These are phyloP conservation scores for Starmerella riodocensis DNA, from an alignment of 805 yeast genomes.

Conservation along the genomic window DNA sequence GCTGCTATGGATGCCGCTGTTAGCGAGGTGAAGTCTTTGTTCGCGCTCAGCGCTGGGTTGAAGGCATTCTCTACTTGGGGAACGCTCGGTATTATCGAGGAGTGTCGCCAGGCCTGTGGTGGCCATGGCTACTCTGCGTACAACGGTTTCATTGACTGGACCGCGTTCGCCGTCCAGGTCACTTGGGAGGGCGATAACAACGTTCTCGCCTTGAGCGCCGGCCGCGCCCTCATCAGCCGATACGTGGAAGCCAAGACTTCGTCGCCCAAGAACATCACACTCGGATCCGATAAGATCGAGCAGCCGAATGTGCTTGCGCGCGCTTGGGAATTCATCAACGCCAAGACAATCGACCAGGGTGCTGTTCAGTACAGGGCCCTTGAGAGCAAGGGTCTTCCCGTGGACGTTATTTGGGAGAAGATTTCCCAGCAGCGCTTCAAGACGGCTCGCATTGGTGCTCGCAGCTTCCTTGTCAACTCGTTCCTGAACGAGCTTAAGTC, in stretches of 20 bases:
- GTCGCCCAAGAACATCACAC: slow-evolving; percentile 7
- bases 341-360: slow-evolving; percentile 27
- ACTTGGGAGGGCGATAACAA: slow-evolving; percentile 98
- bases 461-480: slow-evolving; percentile 28
- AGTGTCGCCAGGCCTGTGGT: slow-evolving; percentile 87
- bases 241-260: slow-evolving; percentile 31
- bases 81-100: slow-evolving; percentile 66
- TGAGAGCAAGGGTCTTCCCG: slow-evolving; percentile 20
- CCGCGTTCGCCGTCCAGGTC: slow-evolving; percentile 64
- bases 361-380: slow-evolving; percentile 24
- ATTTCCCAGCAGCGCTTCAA: slow-evolving; percentile 32
- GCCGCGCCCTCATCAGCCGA: slow-evolving; percentile 54
- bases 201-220: slow-evolving; percentile 69
- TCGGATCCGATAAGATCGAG: slow-evolving; percentile 21
- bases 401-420: slow-evolving; percentile 29
- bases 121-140: slow-evolving; percentile 95
- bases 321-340: slow-evolving; percentile 30
- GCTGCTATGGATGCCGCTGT: slow-evolving; percentile 38
- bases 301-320: slow-evolving; percentile 24
- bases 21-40: slow-evolving; percentile 56
- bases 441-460: slow-evolving; percentile 31
- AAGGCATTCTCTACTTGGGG: slow-evolving; percentile 87
- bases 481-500: slow-evolving; percentile 17
- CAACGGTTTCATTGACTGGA: slow-evolving; percentile 77
- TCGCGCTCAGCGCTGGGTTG: slow-evolving; percentile 73